Evolutionary conservation across 2,329 filamentous ascomycete genomes (phyloP).

Genomic region (Neofusicoccum cordaticola): DNA sequence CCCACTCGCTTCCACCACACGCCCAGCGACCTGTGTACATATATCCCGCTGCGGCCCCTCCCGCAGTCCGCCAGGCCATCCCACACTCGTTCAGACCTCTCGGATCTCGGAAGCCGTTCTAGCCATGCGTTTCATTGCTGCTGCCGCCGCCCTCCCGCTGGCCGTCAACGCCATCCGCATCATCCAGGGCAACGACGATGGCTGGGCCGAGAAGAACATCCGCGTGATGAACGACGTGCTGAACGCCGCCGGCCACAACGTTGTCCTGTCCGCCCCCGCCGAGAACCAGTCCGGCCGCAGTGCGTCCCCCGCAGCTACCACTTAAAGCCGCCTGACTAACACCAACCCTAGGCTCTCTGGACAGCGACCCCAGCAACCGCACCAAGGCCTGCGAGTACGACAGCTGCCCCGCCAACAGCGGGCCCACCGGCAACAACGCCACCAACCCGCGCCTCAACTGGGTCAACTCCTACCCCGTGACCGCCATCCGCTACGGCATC

Average conservation of each 20-base stretch:
- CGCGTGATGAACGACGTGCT: constrained; percentile 59
- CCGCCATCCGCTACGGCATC: constrained; percentile 62
- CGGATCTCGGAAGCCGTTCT: no score
- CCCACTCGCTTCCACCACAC: neutral
- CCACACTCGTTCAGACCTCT: neutral
- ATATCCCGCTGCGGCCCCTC: neutral
- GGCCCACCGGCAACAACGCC: constrained; percentile 56
- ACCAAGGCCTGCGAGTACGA: constrained; percentile 56
- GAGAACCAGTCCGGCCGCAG: constrained; percentile 64
- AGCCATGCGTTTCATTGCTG: constrained; percentile 1
- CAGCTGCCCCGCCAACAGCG: constrained; percentile 58
- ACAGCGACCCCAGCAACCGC: constrained; percentile 49
- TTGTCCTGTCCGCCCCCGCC: constrained; percentile 64
- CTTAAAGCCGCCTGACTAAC: neutral
- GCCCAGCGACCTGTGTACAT: neutral
- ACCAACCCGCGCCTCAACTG: constrained; percentile 62
- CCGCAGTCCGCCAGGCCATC: neutral
- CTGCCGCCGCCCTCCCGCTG: constrained; percentile 19
- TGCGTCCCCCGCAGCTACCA: constrained; percentile 28
- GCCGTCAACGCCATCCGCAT: constrained; percentile 48
- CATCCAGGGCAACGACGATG: constrained; percentile 68
- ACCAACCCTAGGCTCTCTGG: constrained; percentile 49
- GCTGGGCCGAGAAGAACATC: constrained; percentile 69
- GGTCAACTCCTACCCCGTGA: constrained; percentile 69
- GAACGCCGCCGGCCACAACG: constrained; percentile 55